Conservation (phyloP, 2,329 filamentous ascomycete genomes). For the Aspergillaceae sp. region DNA sequence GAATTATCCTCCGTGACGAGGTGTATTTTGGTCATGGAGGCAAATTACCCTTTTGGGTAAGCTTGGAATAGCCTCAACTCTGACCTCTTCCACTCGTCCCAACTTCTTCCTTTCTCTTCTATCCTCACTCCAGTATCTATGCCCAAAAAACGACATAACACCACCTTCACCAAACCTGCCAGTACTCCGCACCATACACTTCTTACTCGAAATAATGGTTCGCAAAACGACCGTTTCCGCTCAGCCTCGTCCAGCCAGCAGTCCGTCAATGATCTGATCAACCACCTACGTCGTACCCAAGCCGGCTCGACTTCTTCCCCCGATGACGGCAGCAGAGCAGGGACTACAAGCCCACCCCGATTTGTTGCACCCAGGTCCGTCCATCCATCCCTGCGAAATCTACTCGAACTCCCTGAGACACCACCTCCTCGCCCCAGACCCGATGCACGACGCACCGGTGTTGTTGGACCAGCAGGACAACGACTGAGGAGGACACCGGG, state of each 20-base stretch:
- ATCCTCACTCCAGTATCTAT: conserved; percentile 22
- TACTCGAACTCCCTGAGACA: conserved; percentile 38
- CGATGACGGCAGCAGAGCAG: conserved; percentile 6
- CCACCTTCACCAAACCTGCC: conserved; percentile 31
- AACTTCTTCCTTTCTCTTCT: conserved; percentile 1
- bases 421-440: conserved; percentile 35
- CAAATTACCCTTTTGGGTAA: background rate
- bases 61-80: too few relatives aligned
- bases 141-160: conserved; percentile 41
- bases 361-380: conserved; percentile 29
- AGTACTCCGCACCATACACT: conserved; percentile 34
- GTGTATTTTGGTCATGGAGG: background rate
- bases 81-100: background rate
- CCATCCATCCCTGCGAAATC: conserved; percentile 37
- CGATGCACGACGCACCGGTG: conserved; percentile 20
- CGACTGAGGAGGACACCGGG: conserved; percentile 32
- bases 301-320: conserved; percentile 8
- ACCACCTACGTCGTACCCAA: conserved; percentile 39
- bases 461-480: conserved; percentile 17
- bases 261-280: conserved; percentile 42
- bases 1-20: background rate
- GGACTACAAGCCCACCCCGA: conserved; percentile 7
- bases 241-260: conserved; percentile 13
- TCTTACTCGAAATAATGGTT: conserved; percentile 5
- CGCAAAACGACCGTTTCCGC: conserved; percentile 20